Evolutionary conservation across 306 rosid genomes (phyloP).

Genomic region (Cucumis cinereus): DNA sequence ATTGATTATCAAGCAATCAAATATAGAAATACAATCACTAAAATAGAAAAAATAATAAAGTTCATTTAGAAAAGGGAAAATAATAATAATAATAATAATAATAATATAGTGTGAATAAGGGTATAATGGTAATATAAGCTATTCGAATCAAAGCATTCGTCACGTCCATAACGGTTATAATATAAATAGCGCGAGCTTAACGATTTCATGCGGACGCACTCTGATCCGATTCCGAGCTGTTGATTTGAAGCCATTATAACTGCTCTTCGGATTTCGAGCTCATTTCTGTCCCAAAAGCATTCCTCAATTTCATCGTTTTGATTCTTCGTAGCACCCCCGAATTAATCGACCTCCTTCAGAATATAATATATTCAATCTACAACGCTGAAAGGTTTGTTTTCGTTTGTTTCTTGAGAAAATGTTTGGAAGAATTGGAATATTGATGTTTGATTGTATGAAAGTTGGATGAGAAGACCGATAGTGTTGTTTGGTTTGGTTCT

Average conservation of each 20-base stretch:
- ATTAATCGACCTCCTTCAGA: conserved; percentile 4
- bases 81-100: background rate
- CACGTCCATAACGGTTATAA: background rate
- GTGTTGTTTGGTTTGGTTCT: background rate
- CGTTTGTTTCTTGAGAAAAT: too few relatives aligned
- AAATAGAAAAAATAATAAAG: too few relatives aligned
- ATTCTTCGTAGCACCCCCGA: background rate
- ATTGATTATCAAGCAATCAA: too few relatives aligned
- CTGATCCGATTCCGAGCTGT: conserved; percentile 2
- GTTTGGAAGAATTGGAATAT: too few relatives aligned
- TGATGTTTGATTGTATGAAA: background rate
- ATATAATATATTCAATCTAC: background rate
- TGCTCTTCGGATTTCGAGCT: background rate
- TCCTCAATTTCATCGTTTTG: background rate
- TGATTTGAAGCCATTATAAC: background rate
- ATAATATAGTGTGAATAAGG: background rate
- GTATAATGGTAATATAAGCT: background rate
- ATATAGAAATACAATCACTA: too few relatives aligned
- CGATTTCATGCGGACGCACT: background rate
- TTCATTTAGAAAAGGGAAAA: too few relatives aligned
- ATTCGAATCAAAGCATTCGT: background rate
- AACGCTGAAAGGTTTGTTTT: conserved; percentile 2
- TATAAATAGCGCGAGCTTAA: conserved; percentile 3
- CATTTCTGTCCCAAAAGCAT: background rate
- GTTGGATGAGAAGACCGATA: background rate